phyloP scores from a whole-genome alignment of 2,329 filamentous ascomycete species.

The Cladosporium austrohemisphaericum region DNA sequence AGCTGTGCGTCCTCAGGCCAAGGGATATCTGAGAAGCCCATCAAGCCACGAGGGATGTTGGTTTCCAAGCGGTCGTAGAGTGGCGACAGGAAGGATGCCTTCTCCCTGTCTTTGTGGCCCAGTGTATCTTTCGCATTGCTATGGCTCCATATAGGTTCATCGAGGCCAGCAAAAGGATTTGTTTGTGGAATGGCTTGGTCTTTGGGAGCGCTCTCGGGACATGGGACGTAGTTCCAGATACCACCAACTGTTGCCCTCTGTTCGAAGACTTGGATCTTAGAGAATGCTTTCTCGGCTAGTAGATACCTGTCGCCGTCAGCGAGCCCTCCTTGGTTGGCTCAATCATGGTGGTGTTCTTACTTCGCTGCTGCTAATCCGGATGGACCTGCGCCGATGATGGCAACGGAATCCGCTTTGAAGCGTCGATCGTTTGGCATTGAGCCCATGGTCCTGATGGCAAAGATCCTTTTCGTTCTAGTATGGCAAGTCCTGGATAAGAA shows the following conservation, averaged over 20 bases:
- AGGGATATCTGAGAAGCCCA: constrained; percentile 68
- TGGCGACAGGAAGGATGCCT: constrained; percentile 63
- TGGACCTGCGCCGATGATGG: constrained; percentile 79
- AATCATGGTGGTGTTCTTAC: constrained; percentile 29
- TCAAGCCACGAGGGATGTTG: constrained; percentile 78
- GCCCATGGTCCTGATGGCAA: constrained; percentile 31
- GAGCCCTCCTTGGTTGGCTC: background rate
- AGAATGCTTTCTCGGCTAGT: constrained; percentile 65
- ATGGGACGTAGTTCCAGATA: constrained; percentile 74
- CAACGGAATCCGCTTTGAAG: constrained; percentile 56
- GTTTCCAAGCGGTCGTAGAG: constrained; percentile 80
- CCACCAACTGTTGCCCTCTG: constrained; percentile 74
- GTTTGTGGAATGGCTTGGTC: constrained; percentile 60
- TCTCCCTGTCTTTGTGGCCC: constrained; percentile 20
- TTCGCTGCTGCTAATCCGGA: constrained; percentile 75
- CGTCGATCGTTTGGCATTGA: constrained; percentile 34
- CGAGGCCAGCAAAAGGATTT: constrained; percentile 56
- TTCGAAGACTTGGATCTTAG: constrained; percentile 73
- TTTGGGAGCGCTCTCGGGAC: constrained; percentile 43
- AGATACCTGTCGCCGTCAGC: constrained; percentile 55
- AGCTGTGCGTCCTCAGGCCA: constrained; percentile 57
- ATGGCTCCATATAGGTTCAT: constrained; percentile 56
- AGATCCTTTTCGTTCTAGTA: too few relatives aligned
- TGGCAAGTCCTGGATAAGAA: too few relatives aligned
- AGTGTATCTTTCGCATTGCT: constrained; percentile 17